Conservation (phyloP, 1,284 basidiomycete genomes). For the Vanrija sp. region DNA sequence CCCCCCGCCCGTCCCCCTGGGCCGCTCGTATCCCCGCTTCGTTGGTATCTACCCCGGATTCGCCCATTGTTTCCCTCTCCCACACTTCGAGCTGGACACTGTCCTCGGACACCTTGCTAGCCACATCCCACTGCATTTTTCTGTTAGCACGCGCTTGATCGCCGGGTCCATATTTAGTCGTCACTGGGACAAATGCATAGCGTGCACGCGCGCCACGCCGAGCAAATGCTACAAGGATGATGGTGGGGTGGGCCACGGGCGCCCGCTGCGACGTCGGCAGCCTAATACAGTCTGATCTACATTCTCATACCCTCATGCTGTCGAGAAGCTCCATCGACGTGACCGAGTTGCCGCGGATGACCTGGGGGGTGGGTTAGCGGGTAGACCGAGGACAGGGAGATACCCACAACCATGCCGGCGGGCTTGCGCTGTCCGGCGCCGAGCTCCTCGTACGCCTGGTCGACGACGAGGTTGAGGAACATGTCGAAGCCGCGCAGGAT, state of each 20-base stretch:
- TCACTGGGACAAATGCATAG: no score
- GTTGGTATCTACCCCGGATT: no score
- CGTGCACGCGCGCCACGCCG: no score
- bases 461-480: slow-evolving; percentile 96
- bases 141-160: no score
- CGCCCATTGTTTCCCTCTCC: no score
- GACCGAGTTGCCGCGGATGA: slow-evolving; percentile 90
- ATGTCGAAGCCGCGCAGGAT: slow-evolving; percentile 96
- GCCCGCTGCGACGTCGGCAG: not conserved
- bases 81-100: no score
- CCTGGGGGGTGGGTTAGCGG: slow-evolving; percentile 53
- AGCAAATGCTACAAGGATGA: no score
- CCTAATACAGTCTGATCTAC: not conserved
- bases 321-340: slow-evolving; percentile 59
- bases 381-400: not conserved
- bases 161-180: no score
- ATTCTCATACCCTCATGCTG: slow-evolving; percentile 30
- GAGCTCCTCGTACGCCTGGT: slow-evolving; percentile 89
- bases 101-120: no score
- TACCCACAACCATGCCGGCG: slow-evolving; percentile 81
- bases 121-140: no score
- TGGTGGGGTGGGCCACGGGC: not conserved
- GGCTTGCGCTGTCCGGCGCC: slow-evolving; percentile 82
- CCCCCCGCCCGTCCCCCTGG: no score
- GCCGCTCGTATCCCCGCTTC: not conserved